These are phyloP conservation scores for Stagonosporopsis cucurbitacearum DNA, from an alignment of 2,329 filamentous ascomycete species.

Conservation along the genomic window DNA sequence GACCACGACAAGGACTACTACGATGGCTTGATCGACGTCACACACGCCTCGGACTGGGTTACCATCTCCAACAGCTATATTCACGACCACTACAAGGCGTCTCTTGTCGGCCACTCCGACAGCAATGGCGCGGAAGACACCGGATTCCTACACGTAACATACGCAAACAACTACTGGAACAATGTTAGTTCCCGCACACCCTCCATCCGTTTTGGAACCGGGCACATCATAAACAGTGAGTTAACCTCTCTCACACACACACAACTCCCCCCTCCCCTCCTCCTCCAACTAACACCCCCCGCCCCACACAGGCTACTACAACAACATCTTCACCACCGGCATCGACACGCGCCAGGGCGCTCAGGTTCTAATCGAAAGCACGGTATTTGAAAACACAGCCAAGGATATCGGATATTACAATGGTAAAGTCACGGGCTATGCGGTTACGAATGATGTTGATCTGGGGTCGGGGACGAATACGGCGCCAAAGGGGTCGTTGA, in stretches of 20 bases:
- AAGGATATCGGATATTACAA: conserved; percentile 4
- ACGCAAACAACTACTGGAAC: conserved; percentile 69
- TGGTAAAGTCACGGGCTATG: conserved; percentile 3
- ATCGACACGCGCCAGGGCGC: conserved; percentile 53
- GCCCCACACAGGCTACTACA: conserved; percentile 44
- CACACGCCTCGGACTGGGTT: conserved; percentile 67
- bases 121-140: conserved; percentile 64
- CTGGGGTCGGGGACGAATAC: conserved; percentile 7
- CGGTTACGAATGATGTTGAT: not conserved
- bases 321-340: conserved; percentile 45
- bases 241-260: too few relatives aligned
- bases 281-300: not conserved
- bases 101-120: conserved; percentile 66
- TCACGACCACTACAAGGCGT: conserved; percentile 66
- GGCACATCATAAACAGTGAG: conserved; percentile 63
- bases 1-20: conserved; percentile 72
- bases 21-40: conserved; percentile 70
- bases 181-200: conserved; percentile 70
- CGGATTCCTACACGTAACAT: conserved; percentile 68
- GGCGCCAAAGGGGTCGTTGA: conserved; percentile 4
- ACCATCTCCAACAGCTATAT: conserved; percentile 61
- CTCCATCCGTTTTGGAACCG: conserved; percentile 70
- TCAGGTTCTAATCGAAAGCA: conserved; percentile 52
- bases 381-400: conserved; percentile 39
- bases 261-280: not conserved